Conservation (phyloP, 305 asterid genomes). For the Petunia hybrid region DNA sequence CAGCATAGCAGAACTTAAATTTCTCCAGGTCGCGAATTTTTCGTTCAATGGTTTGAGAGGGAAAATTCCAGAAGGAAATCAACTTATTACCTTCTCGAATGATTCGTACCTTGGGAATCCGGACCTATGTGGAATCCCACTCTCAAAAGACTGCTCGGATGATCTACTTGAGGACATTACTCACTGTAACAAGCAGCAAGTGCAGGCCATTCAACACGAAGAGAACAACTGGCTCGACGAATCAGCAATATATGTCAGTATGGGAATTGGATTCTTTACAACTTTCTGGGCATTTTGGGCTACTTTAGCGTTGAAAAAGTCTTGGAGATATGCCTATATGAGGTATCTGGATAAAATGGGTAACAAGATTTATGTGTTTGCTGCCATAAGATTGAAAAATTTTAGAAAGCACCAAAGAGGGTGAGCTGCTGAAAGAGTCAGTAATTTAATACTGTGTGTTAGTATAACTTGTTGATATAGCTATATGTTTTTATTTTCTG, state of each 20-base stretch:
- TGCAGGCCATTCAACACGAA: background rate
- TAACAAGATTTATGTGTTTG: constrained; percentile 31
- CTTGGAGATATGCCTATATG: constrained; percentile 28
- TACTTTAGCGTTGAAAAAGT: background rate
- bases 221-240: constrained; percentile 26
- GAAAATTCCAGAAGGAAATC: background rate
- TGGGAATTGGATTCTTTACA: constrained; percentile 16
- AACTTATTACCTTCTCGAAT: rapidly evolving
- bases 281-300: constrained; percentile 3
- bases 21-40: rapidly evolving
- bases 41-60: constrained; percentile 19
- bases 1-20: rapidly evolving
- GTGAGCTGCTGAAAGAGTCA: background rate
- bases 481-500: too few species aligned
- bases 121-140: background rate
- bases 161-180: background rate
- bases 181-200: background rate
- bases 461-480: too few species aligned
- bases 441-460: background rate
- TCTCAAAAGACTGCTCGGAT: constrained; percentile 20
- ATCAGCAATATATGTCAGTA: background rate
- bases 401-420: background rate
- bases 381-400: background rate
- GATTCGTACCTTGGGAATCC: constrained; percentile 16
- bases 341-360: constrained; percentile 11